Evolutionary conservation across 257 asterid species (phyloP).

Genomic region (Thymus quinquecostatus): DNA sequence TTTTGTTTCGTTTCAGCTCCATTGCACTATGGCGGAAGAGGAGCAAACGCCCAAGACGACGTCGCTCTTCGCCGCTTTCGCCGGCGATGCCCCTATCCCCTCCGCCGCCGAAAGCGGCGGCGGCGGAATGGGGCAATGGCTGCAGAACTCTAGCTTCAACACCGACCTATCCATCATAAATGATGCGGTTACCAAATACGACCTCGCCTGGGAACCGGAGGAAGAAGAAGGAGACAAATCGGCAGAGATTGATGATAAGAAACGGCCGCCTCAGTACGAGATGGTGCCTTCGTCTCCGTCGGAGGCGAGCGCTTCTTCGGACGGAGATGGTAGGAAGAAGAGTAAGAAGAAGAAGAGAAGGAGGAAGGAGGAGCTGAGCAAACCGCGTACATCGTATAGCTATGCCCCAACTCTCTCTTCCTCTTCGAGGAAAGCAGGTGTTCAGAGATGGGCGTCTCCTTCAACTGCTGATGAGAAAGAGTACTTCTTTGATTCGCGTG

Average conservation of each 20-base stretch:
- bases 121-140: constrained; percentile 56
- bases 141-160: constrained; percentile 77
- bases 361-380: constrained; percentile 42
- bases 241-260: constrained; percentile 29
- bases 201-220: constrained; percentile 37
- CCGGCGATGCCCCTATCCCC: constrained; percentile 30
- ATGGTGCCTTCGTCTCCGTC: constrained; percentile 67
- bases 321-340: constrained; percentile 39
- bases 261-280: constrained; percentile 52
- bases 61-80: constrained; percentile 65
- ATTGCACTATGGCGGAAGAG: constrained; percentile 41
- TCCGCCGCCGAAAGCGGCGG: constrained; percentile 28
- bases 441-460: constrained; percentile 65
- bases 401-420: constrained; percentile 46
- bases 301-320: constrained; percentile 48
- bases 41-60: constrained; percentile 43
- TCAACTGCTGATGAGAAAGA: constrained; percentile 53
- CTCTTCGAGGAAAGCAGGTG: constrained; percentile 66
- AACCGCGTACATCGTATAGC: constrained; percentile 38
- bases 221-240: constrained; percentile 48
- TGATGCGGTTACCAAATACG: constrained; percentile 71
- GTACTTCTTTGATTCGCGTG: constrained; percentile 90
- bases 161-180: constrained; percentile 69
- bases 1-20: neutral
- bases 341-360: constrained; percentile 51